These are phyloP conservation scores for Microstegium vimineum DNA, from an alignment of 176 grass and related monocot genomes.

Conservation along the genomic window DNA sequence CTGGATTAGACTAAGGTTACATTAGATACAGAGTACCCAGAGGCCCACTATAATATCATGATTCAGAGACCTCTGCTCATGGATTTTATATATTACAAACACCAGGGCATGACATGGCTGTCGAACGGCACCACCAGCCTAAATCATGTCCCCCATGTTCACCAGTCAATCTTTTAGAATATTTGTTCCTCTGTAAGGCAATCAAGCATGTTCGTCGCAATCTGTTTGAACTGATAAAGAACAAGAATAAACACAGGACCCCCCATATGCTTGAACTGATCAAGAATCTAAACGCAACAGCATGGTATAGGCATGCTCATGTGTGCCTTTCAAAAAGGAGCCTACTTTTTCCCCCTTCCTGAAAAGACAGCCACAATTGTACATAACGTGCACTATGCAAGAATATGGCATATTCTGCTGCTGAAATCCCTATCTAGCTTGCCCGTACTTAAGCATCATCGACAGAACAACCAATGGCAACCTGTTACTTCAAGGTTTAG, in stretches of 20 bases:
- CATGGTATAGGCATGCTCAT: conserved; percentile 10
- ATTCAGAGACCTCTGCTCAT: conserved; percentile 17
- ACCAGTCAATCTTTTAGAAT: conserved; percentile 30
- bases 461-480: conserved; percentile 26
- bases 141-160: conserved; percentile 53
- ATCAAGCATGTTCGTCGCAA: conserved; percentile 28
- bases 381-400: neutral
- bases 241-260: neutral
- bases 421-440: conserved; percentile 20
- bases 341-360: neutral
- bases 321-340: conserved; percentile 27
- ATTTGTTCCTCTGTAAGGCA: conserved; percentile 2
- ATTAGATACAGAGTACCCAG: conserved; percentile 9
- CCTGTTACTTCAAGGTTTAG: conserved; percentile 28
- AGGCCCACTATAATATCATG: neutral
- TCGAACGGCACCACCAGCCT: conserved; percentile 27
- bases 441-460: conserved; percentile 15
- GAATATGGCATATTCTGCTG: conserved; percentile 35
- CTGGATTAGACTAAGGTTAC: neutral
- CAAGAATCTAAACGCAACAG: conserved; percentile 11
- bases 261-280: conserved; percentile 24
- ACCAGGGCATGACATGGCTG: conserved; percentile 12
- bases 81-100: conserved; percentile 15
- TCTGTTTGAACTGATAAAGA: conserved; percentile 2
- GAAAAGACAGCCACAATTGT: neutral